These are phyloP conservation scores for Paraphoma chrysanthemicola DNA, from an alignment of 2,329 filamentous ascomycete genomes.

Conservation along the genomic window DNA sequence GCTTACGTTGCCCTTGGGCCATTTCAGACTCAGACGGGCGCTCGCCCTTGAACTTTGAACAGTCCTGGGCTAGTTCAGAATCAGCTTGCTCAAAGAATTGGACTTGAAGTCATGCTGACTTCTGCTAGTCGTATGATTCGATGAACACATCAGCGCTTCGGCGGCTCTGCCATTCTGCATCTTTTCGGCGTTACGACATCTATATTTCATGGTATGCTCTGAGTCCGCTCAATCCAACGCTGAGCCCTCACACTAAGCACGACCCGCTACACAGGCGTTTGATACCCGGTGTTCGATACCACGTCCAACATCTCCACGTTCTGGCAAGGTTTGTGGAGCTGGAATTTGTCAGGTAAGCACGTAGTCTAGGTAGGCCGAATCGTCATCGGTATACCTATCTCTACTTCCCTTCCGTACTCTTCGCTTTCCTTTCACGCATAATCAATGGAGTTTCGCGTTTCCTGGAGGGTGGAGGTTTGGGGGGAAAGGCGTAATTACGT, in stretches of 20 bases:
- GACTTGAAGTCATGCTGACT: slow-evolving; percentile 7
- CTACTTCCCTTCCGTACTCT: not conserved
- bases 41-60: not conserved
- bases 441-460: not conserved
- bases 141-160: not conserved
- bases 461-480: not conserved
- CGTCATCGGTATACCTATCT: not conserved
- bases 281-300: slow-evolving; percentile 24
- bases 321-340: not conserved
- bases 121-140: slow-evolving; percentile 1
- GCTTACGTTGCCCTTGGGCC: slow-evolving; percentile 27
- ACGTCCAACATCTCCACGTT: not conserved
- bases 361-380: not conserved
- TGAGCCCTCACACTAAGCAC: slow-evolving; percentile 28
- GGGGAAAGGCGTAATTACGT: not conserved
- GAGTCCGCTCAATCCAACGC: slow-evolving; percentile 11
- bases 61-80: not conserved
- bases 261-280: slow-evolving; percentile 30
- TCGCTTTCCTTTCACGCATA: not conserved
- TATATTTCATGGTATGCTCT: slow-evolving; percentile 33
- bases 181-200: slow-evolving; percentile 24
- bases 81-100: not conserved
- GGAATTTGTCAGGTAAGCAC: slow-evolving; percentile 2
- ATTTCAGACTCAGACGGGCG: slow-evolving; percentile 17
- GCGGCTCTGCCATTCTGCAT: slow-evolving; percentile 5